Evolutionary conservation across 108 stramenopile species (phyloP), one percentile per base, ranked within the genome.

Genomic region (Pseudonitzschia multiseries): DNA sequence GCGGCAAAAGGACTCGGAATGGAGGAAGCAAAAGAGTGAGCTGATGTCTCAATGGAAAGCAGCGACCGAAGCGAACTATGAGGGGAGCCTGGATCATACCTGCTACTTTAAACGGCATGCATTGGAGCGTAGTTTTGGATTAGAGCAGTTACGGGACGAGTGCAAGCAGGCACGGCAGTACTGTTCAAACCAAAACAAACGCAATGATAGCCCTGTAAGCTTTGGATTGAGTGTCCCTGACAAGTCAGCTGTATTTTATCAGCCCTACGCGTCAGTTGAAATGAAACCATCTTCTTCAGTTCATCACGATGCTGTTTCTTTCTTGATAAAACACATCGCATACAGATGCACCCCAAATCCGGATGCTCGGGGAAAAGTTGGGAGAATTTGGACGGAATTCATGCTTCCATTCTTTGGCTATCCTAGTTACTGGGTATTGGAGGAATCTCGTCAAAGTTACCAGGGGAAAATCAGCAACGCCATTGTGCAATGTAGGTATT

Each of bases 1-100:
- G 56, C 83, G 92, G 67, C 95, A 99, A 77, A 99, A 99, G 81
- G 97, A 99, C 73, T 60, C 29, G 24, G 99, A 98, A 75, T 98
- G 98, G 99, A 67, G 96, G 40, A 87, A 81, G 65, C 82, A 85
- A 14, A 89, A 89, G 65, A 78, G 66, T 43, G 89, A 87, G 40
- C 42, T 89, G 46, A 75, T 68, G 48, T 66, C 86, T 29, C 82
- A 82, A 65, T 96, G 92, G 92, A 90, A 83, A 40, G 60, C 68
- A 18, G 50, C 73, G n/a, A 61, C 74, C n/a, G 86, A 81, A 62
- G 80, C 83, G 15, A 88, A 92, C 69, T 83, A 80, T 53, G 80
- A 79, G 59, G 91, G 91, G 6, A 86, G 87, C 57, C 62, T 89
- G 54, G 91, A 96, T 75, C 63, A 81, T 13, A 74, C 73, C 53